Evolutionary conservation across 805 yeast species (phyloP), one percentile per base, ranked within the genome.

Genomic region (Candida insectalens): DNA sequence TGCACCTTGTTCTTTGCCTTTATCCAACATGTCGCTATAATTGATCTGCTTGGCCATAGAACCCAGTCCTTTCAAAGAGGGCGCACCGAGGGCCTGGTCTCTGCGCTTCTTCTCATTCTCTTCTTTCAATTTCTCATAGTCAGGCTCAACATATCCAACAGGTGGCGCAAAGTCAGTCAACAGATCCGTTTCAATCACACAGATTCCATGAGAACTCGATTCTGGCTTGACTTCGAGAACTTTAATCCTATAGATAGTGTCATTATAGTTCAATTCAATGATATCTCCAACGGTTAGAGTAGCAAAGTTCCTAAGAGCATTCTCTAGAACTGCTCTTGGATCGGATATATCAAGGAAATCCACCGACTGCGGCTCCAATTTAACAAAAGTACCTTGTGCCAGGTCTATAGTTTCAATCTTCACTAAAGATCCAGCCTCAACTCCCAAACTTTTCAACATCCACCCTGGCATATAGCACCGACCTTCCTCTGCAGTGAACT

Each of bases 151-250:
- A 53, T 92, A 92, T 0, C 99, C 99, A 4, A 89, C 95, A 0
- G 99, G 99, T 2, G 98, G 95, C 2, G 96, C 97, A 63, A 92
- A 92, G 52, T 92, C 99, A 0, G 96, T 94, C 38, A 84, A 95
- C 40, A 92, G 66, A 61, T 92, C 98, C 0, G 98, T 92, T 53
- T 92, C 99, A 19, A 92, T 84, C 4, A 92, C 96, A 65, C 96
- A 89, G 10, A 89, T 79, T 38, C 95, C 83, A 22, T 70, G 61
- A 6, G 63, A 60, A 5, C 55, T 46, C 2, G 74, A 66, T 34
- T 79, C 83, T 1, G 97, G 97, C 48, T 83, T 83, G 19, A 76
- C 83, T 47, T 92, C 96, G 30, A 89, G 61, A 14, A 92, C 88
- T 51, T 77, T 82, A 40, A 92, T 85, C 17, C 77, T 79, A 51